phyloP scores from a whole-genome alignment of 306 rosid genomes.

The Hippophae gyantsensis region DNA sequence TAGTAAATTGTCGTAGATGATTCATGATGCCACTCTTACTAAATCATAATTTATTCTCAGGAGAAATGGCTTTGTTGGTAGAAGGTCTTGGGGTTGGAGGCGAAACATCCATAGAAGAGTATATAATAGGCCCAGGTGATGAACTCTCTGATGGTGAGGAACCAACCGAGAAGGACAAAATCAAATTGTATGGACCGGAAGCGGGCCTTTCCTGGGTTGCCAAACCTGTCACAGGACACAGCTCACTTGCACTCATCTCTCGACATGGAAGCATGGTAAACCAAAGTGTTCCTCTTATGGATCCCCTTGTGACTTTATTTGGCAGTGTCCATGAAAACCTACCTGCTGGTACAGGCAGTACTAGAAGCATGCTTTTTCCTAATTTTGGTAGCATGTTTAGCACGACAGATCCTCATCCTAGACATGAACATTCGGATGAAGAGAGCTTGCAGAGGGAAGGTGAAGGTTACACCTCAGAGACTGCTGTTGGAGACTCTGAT shows the following conservation, averaged over 20 bases:
- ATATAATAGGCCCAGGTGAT: constrained; percentile 64
- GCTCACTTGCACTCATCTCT: constrained; percentile 63
- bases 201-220: constrained; percentile 86
- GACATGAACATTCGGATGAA: constrained; percentile 67
- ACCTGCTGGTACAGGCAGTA: constrained; percentile 57
- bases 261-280: constrained; percentile 83
- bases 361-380: constrained; percentile 55
- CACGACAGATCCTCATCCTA: constrained; percentile 50
- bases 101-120: constrained; percentile 62
- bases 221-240: constrained; percentile 66
- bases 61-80: constrained; percentile 73
- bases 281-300: constrained; percentile 59
- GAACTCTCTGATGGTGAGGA: constrained; percentile 42
- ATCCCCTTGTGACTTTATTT: constrained; percentile 68
- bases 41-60: constrained; percentile 22
- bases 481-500: constrained; percentile 58
- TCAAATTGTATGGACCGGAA: constrained; percentile 70
- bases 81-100: constrained; percentile 86
- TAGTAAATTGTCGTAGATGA: neutral
- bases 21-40: constrained; percentile 7
- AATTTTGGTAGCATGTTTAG: constrained; percentile 83
- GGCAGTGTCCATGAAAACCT: constrained; percentile 73
- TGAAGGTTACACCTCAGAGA: constrained; percentile 57
- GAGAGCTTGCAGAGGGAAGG: constrained; percentile 68
- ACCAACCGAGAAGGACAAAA: constrained; percentile 47